These are phyloP conservation scores for Lycium barbarum DNA, from an alignment of 257 asterid species.

Conservation along the genomic window DNA sequence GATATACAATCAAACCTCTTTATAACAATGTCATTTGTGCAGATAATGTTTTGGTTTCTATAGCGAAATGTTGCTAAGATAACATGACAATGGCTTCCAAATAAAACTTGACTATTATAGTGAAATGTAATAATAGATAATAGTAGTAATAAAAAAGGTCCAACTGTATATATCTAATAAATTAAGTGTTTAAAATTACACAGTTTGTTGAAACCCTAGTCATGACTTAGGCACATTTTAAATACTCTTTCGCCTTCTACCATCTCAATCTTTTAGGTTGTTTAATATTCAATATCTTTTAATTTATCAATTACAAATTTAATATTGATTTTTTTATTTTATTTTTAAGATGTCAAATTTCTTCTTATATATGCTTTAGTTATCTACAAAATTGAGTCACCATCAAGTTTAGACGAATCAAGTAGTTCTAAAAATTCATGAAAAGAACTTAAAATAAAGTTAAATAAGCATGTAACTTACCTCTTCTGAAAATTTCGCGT, in stretches of 20 bases:
- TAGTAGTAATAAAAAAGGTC: background rate
- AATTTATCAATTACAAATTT: too few relatives aligned
- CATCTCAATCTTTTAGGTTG: background rate
- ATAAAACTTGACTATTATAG: too few relatives aligned
- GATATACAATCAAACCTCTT: background rate
- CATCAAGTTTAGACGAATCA: background rate
- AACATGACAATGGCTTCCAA: too few relatives aligned
- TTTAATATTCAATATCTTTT: too few relatives aligned
- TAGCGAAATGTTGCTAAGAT: background rate
- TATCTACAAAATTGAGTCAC: background rate
- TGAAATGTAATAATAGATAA: too few relatives aligned
- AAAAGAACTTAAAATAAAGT: too few relatives aligned
- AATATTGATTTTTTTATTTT: too few relatives aligned
- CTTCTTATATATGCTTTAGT: background rate
- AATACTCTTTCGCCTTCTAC: background rate
- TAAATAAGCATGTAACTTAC: background rate
- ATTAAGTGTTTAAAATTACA: too few relatives aligned
- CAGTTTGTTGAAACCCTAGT: background rate
- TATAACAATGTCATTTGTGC: background rate
- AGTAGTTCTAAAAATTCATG: too few relatives aligned
- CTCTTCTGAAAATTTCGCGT: background rate
- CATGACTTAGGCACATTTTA: background rate
- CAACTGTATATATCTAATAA: too few relatives aligned
- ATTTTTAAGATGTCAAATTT: background rate
- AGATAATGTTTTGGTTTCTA: too few relatives aligned